A percentile compares a stretch with the other conserved stretches of the same genome.
phyloP scores from a whole-genome alignment of 768 basidiomycete genomes.

The Phanerochaete carnosa region DNA sequence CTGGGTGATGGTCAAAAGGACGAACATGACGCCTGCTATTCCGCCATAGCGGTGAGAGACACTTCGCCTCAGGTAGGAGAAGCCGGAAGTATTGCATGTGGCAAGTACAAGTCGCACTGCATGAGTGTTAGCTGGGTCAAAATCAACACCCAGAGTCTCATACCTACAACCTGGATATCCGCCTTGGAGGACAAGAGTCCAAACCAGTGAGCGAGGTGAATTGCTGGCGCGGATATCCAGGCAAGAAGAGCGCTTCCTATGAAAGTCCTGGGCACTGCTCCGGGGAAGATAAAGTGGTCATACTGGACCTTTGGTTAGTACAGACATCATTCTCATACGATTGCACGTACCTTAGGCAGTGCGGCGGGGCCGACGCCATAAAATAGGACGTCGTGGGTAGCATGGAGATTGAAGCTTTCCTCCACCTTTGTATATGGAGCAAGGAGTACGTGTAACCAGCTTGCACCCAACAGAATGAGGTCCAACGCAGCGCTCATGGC shows the following conservation, averaged over 20 bases:
- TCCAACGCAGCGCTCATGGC: conserved; percentile 44
- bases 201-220: conserved; percentile 37
- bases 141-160: conserved; percentile 22
- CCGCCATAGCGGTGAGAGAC: conserved; percentile 64
- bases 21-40: conserved; percentile 53
- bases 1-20: conserved; percentile 71
- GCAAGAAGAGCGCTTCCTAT: conserved; percentile 72
- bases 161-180: conserved; percentile 70
- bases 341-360: conserved; percentile 46
- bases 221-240: conserved; percentile 47
- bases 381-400: conserved; percentile 80
- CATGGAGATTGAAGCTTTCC: conserved; percentile 95
- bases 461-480: conserved; percentile 42
- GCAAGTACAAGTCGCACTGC: conserved; percentile 77
- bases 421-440: conserved; percentile 96
- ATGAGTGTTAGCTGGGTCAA: neutral
- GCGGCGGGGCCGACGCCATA: conserved; percentile 52
- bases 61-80: conserved; percentile 63
- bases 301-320: conserved; percentile 46
- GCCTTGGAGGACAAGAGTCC: conserved; percentile 53
- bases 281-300: conserved; percentile 87
- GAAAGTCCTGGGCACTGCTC: conserved; percentile 88
- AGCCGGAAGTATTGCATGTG: conserved; percentile 54
- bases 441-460: conserved; percentile 68
- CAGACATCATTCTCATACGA: neutral